Base-by-base conservation (phyloP, 2,329 filamentous ascomycete species). In the Sarocladium kiliense region DNA sequence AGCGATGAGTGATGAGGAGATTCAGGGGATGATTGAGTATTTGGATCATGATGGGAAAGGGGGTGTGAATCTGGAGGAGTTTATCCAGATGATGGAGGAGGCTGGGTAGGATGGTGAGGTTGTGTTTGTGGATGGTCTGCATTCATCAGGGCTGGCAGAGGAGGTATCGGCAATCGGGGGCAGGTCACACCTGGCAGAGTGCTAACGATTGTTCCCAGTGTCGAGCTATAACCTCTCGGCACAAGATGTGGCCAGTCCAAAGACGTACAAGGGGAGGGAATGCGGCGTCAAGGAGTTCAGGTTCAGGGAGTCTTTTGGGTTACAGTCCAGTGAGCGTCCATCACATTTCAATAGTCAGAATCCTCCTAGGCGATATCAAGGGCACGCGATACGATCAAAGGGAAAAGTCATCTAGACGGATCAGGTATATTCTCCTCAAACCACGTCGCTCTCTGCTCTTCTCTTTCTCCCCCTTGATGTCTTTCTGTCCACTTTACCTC, bases 1-100 rank as follows among this genome's bases (percentile, higher is more conserved):
- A 42, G 91, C 89, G 12, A 78, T 99, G 62, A 90, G 94, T 63
- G 93, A 99, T 66, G 89, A 95, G 65, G 94, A 99, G 70, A 78
- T 99, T 58, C 80, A 84, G 63, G 91, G 91, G 60, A 99, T 99
- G 94, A 94, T 99, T 74, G 91, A 97, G 66, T 93, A 97, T 72
- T 95, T 97, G 75, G 94, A 99, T 74, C 80, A 97, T 60, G 89
- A 96, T 66, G 93, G 91, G 1, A 95, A 96, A 63, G 92, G 92
- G 11, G 91, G 82, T 55, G 85, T 88, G 7, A 84, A 82, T 60
- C 76, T 82, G 61, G 85, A 88, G 56, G 85, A 88, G 68, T 88
- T 88, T 66, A 80, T 85, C 54, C 81, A 83, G 64, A 82, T 86
- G 72, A 80, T 81, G 77, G 71, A 74, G 57, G 71, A 74, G 63